Evolutionary conservation across 805 yeast genomes (phyloP), one percentile per base, ranked within the genome.

Genomic region (Yarrowia sp.): DNA sequence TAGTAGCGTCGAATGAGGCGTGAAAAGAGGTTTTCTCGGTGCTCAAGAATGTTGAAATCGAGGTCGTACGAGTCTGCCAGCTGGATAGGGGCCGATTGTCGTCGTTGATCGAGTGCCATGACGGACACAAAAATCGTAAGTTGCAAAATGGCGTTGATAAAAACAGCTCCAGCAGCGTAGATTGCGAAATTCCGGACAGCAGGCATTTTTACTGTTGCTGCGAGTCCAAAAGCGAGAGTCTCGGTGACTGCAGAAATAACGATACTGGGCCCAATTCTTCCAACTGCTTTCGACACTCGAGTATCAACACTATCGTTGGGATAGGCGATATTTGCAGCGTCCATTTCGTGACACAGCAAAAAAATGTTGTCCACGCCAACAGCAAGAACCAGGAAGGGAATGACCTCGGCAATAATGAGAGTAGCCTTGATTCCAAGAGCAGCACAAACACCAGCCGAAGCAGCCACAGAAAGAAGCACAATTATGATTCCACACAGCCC

Each of bases 331-430:
- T 82, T 82, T 30, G 86, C 82, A 19, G 80, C 76, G 46, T 85
- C 83, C 54, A 90, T 78, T 71, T 92, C 96, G 72, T 92, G 92
- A 0, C 91, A 87, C 21, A 93, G 84, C 68, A 93, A 78, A 72
- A 92, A 95, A 26, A 93, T 89, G 73, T 93, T 93, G 76, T 93
- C 99, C 28, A 93, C 91, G n/a, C 99, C 99, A 65, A 93, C 87
- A 0, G 99, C 99, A 66, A 93, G 79, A 14, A 93, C 89, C 70
- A 93, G 78, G 72, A 93, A 93, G 10, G 98, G 98, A 35, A 93
- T 93, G 6, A 93, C 99, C 74, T 95, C 98, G 2, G 98, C 98
- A 65, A 93, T 91, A 68, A 93, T 92, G 46, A 93, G 78, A 0
- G 98, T 93, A 0, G 96, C 89, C 71, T 89, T 90, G 56, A 92